A percentile compares a stretch with the other conserved stretches of the same genome.
phyloP scores from a whole-genome alignment of 2,329 filamentous ascomycete species.

The Colletotrichum phormii region DNA sequence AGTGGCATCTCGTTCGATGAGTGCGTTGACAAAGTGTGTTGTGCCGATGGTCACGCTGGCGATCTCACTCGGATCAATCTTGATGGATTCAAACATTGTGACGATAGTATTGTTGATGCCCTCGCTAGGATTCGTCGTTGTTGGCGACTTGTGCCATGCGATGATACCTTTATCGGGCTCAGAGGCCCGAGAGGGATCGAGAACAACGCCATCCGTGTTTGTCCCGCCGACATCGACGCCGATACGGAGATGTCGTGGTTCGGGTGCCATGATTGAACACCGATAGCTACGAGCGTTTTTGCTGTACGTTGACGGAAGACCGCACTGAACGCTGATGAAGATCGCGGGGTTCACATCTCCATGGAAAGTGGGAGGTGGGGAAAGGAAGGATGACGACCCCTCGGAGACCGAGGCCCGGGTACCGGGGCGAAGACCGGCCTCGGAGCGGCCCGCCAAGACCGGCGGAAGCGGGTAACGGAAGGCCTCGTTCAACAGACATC shows the following conservation, averaged over 20 bases:
- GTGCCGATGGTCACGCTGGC: slow-evolving; percentile 64
- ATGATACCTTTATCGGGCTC: slow-evolving; percentile 51
- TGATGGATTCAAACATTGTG: slow-evolving; percentile 52
- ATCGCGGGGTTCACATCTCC: not conserved
- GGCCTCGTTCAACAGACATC: not conserved
- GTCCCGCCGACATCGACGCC: slow-evolving; percentile 62
- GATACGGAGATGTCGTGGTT: slow-evolving; percentile 44
- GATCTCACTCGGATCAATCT: slow-evolving; percentile 49
- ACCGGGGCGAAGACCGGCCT: slow-evolving; percentile 9
- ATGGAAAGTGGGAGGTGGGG: not conserved
- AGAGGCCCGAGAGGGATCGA: slow-evolving; percentile 53
- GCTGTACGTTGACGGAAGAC: not conserved
- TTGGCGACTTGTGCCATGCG: slow-evolving; percentile 62
- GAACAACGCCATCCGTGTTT: slow-evolving; percentile 62
- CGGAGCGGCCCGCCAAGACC: slow-evolving; percentile 20
- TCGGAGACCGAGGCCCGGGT: slow-evolving; percentile 2
- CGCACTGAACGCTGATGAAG: not conserved
- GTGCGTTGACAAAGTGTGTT: slow-evolving; percentile 69
- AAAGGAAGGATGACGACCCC: not conserved
- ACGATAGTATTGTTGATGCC: slow-evolving; percentile 59
- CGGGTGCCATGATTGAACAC: not conserved
- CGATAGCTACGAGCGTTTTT: not conserved
- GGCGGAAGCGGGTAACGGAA: not conserved
- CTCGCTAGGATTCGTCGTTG: slow-evolving; percentile 57
- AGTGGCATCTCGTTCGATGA: slow-evolving; percentile 62